Evolutionary conservation across 1,139 yeast species (phyloP).

Genomic region (Blastobotrys capitulatus): DNA sequence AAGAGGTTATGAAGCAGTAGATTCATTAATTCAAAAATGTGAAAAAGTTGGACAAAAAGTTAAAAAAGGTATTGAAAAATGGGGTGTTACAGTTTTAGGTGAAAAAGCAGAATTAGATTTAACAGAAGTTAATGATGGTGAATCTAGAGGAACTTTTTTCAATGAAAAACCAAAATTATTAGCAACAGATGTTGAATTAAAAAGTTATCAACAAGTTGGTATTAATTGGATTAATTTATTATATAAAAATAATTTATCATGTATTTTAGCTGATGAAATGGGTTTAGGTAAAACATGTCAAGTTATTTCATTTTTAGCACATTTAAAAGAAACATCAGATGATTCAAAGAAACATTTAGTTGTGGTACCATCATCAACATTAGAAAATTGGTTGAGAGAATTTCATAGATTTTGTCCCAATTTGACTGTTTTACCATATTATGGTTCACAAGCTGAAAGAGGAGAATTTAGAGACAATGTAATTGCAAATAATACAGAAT

Average conservation of each 20-base stretch:
- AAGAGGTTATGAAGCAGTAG: conserved; percentile 90
- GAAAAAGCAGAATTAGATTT: conserved; percentile 34
- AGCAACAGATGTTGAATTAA: conserved; percentile 59
- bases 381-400: conserved; percentile 97
- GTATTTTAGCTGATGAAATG: conserved; percentile 97
- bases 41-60: conserved; percentile 69
- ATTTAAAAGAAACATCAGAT: conserved; percentile 62
- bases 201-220: conserved; percentile 92
- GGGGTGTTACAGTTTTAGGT: conserved; percentile 58
- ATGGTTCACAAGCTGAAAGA: conserved; percentile 82
- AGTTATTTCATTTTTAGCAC: conserved; percentile 88
- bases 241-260: conserved; percentile 72
- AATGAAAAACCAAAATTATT: conserved; percentile 65
- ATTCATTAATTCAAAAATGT: conserved; percentile 79
- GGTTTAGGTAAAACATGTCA: conserved; percentile 96
- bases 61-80: conserved; percentile 62
- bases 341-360: conserved; percentile 63
- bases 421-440: conserved; percentile 81
- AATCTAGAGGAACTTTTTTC: conserved; percentile 45
- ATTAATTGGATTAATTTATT: conserved; percentile 85
- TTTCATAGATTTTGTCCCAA: conserved; percentile 81
- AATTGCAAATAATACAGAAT: conserved; percentile 46
- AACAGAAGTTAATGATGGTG: conserved; percentile 24
- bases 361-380: conserved; percentile 93
- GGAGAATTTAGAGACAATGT: conserved; percentile 73